Evolutionary conservation across 2,329 filamentous ascomycete species (phyloP), one percentile per base, ranked within the genome.

Genomic region (Lecanicillium sp.): DNA sequence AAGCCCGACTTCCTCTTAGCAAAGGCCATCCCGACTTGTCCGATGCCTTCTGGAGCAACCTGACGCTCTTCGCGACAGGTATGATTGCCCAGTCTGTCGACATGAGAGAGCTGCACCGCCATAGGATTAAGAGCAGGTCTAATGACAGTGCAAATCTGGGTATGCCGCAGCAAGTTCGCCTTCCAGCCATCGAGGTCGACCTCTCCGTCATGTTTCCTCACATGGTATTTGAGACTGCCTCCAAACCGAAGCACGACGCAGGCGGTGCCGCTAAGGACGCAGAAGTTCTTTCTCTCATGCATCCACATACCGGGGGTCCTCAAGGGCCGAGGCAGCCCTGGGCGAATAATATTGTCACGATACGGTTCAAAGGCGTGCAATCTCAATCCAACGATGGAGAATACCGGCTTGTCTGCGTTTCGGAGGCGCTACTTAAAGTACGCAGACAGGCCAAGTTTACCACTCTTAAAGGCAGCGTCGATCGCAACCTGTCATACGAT

Each of bases 401-500:
- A 13, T 42, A 47, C 13, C 38, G 20, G 17, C 51, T 72, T 12
- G 55, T 56, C 9, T 62, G 65, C 28, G 52, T 69, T 11, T 64
- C 69, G 2, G 71, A 76, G 38, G 76, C 74, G 9, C 65, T 70
- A n/a, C 64, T 80, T 29, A 63, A 62, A 18, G 72, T 80, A 13
- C 60, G 63, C 9, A 68, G 73, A 41, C 69, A 65, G n/a, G 49
- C 61, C 5, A 74, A 71, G 43, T 78, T 80, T 49, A 61, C 62
- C 29, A 61, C 70, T n/a, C 65, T 81, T 9, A 67, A 67, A 46
- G 65, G 66, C 9, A 67, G 66, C 32, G 65, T 78, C 17, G 78
- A 81, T 47, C 64, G 65, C 3, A 75, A 83, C 48, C 73, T 87
- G 17, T 69, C 68, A 3, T 85, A 83, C 55, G 71, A 75, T 45